Percentiles rank a stretch among this genome's conserved stretches.
Conservation (phyloP, 805 yeast species). For the Starmerella bombi region DNA sequence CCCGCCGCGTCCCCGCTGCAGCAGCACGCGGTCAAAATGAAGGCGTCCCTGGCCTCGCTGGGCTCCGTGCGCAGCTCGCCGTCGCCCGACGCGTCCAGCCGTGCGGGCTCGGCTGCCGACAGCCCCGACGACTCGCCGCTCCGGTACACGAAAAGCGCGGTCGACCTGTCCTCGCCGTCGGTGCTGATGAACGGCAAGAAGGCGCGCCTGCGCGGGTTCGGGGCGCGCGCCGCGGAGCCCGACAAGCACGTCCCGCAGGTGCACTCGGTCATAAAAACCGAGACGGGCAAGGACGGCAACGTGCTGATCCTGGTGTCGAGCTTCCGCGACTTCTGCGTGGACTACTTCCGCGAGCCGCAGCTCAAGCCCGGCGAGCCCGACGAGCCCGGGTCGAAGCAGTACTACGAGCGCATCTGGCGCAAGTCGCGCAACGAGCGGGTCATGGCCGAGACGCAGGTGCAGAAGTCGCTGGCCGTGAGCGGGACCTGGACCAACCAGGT, state of each 20-base stretch:
- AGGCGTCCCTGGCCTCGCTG: neutral
- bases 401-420: constrained; percentile 74
- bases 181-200: no score
- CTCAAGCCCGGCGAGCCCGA: constrained; percentile 73
- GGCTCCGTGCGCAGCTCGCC: neutral
- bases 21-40: neutral
- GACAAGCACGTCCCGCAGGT: neutral
- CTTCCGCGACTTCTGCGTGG: constrained; percentile 41
- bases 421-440: constrained; percentile 77
- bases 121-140: neutral
- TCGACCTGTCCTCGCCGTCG: neutral
- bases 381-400: constrained; percentile 83
- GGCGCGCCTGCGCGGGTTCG: neutral
- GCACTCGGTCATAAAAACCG: neutral
- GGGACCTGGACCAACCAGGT: constrained; percentile 76
- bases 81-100: neutral
- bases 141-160: neutral
- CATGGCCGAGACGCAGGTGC: constrained; percentile 79
- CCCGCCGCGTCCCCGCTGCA: neutral
- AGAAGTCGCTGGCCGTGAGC: constrained; percentile 64
- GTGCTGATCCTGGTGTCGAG: constrained; percentile 27
- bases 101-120: neutral
- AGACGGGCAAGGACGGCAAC: constrained; percentile 3
- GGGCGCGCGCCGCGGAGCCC: neutral
- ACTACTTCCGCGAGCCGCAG: constrained; percentile 93